Evolutionary conservation across 371 early-diverging fungal species (phyloP).

Genomic region (Mucor lusitanicus): DNA sequence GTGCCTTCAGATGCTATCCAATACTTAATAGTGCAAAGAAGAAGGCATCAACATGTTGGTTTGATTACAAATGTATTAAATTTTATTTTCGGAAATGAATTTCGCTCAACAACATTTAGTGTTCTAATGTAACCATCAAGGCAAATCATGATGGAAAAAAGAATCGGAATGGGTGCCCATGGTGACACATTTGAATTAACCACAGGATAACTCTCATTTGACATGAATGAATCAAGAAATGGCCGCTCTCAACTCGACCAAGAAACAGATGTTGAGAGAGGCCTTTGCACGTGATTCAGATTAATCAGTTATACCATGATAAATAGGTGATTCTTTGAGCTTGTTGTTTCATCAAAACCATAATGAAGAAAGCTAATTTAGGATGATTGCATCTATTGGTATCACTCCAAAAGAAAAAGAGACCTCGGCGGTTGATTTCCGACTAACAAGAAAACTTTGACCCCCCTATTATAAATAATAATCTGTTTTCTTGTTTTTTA

Average conservation of each 20-base stretch:
- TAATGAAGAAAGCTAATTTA: slow-evolving; percentile 9
- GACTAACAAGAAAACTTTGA: slow-evolving; percentile 11
- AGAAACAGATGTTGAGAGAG: neutral
- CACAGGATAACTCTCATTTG: neutral
- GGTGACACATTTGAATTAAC: neutral
- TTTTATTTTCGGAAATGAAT: neutral
- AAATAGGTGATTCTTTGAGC: neutral
- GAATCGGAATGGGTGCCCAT: neutral
- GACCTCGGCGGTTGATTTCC: slow-evolving; percentile 23
- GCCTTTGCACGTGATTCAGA: neutral
- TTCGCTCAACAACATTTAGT: neutral
- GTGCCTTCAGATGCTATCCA: neutral
- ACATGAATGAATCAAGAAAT: neutral
- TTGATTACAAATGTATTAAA: neutral
- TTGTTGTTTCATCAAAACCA: neutral
- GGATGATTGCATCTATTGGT: slow-evolving; percentile 21
- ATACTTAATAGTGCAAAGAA: neutral
- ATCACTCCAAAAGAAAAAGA: slow-evolving; percentile 12
- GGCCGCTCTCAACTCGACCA: neutral
- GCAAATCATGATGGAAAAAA: neutral
- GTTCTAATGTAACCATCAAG: neutral
- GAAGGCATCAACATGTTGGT: neutral
- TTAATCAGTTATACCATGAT: neutral
- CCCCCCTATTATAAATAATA: neutral
- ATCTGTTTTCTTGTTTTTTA: neutral